Evolutionary conservation across 768 basidiomycete species (phyloP).

Genomic region (Lactarius akahatsu): DNA sequence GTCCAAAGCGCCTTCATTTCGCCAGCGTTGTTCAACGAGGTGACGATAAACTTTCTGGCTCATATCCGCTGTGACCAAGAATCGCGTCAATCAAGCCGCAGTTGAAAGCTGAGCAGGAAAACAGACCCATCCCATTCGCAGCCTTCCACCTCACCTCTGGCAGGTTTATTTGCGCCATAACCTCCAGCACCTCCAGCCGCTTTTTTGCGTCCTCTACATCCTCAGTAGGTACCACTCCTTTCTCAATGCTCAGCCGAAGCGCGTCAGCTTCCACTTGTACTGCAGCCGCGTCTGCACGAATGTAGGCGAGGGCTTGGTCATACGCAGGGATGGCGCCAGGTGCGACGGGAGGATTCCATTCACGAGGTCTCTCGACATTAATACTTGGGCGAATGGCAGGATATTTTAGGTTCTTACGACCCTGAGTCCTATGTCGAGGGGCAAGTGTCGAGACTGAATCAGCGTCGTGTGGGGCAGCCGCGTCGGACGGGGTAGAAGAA

Average conservation of each 20-base stretch:
- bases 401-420: constrained; percentile 24
- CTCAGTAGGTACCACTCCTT: constrained; percentile 18
- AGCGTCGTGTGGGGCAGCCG: neutral
- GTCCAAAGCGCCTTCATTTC: constrained; percentile 80
- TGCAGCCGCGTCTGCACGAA: constrained; percentile 57
- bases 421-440: constrained; percentile 7
- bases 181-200: constrained; percentile 55
- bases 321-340: constrained; percentile 71
- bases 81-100: neutral
- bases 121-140: constrained; percentile 73
- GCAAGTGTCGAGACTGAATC: neutral
- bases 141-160: constrained; percentile 80
- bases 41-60: constrained; percentile 70
- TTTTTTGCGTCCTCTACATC: constrained; percentile 40
- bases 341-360: constrained; percentile 65
- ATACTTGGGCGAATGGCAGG: constrained; percentile 50
- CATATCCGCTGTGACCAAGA: constrained; percentile 54
- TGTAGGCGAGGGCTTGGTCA: constrained; percentile 76
- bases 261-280: constrained; percentile 47
- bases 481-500: constrained; percentile 8
- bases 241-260: constrained; percentile 35
- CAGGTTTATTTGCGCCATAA: constrained; percentile 83
- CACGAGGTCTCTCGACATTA: constrained; percentile 48
- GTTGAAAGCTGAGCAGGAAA: neutral
- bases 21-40: constrained; percentile 81